phyloP scores from a whole-genome alignment of 2,329 filamentous ascomycete species.

The Botrytis byssoidea region DNA sequence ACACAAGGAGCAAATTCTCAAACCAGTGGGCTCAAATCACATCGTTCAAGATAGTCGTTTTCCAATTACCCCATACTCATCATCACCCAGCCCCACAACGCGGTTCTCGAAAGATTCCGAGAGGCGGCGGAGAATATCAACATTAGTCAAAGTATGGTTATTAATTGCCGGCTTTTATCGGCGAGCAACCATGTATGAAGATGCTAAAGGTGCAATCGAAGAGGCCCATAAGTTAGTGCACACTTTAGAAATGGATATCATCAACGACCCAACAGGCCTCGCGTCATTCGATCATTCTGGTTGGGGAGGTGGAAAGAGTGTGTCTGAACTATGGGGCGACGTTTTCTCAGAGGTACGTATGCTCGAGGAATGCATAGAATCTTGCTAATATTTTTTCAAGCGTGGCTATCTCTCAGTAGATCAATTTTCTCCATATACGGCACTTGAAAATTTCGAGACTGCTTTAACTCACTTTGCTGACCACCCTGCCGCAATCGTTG shows the following conservation, averaged over 20 bases:
- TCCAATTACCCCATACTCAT: slow-evolving; percentile 25
- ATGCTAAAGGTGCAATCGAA: slow-evolving; percentile 73
- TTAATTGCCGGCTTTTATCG: slow-evolving; percentile 87
- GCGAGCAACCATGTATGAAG: slow-evolving; percentile 74
- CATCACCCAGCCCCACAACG: slow-evolving; percentile 32
- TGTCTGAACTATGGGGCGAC: slow-evolving; percentile 83
- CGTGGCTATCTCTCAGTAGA: slow-evolving; percentile 37
- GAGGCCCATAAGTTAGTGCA: slow-evolving; percentile 79
- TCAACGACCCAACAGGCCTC: slow-evolving; percentile 60
- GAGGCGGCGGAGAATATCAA: slow-evolving; percentile 49
- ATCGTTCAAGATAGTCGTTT: slow-evolving; percentile 28
- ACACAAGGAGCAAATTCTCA: slow-evolving; percentile 30
- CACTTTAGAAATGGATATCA: slow-evolving; percentile 65
- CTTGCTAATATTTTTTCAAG: slow-evolving; percentile 37
- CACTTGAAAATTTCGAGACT: slow-evolving; percentile 76
- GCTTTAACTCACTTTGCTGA: slow-evolving; percentile 77
- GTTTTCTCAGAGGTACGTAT: slow-evolving; percentile 72
- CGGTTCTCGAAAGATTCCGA: slow-evolving; percentile 55
- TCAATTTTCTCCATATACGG: slow-evolving; percentile 55
- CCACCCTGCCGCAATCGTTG: slow-evolving; percentile 77
- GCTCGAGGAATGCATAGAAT: slow-evolving; percentile 4
- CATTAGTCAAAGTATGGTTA: slow-evolving; percentile 81
- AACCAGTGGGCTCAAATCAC: slow-evolving; percentile 22
- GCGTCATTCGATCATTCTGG: slow-evolving; percentile 61
- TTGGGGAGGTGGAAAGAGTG: slow-evolving; percentile 78